These are phyloP conservation scores for Suillus sp. DNA, from an alignment of 768 basidiomycete genomes.

Conservation along the genomic window DNA sequence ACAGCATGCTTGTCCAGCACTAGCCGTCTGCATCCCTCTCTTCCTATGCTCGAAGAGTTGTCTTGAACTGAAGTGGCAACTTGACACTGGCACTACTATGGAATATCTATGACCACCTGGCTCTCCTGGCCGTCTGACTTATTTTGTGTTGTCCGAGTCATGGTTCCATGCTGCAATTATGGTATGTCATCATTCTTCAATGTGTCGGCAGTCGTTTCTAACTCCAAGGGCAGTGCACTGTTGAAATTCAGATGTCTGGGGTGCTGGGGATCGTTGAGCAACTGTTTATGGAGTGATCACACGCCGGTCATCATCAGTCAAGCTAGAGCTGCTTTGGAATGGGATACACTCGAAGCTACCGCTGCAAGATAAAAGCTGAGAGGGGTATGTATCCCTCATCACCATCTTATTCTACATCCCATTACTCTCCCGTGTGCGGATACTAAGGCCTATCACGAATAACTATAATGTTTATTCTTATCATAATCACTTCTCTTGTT, in stretches of 20 bases:
- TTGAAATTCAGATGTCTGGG: neutral
- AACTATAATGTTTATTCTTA: slow-evolving; percentile 17
- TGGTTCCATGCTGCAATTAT: neutral
- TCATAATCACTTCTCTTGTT: slow-evolving; percentile 14
- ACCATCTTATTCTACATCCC: neutral
- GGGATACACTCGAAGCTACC: neutral
- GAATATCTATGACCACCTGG: neutral
- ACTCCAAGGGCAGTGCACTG: neutral
- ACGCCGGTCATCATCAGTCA: neutral
- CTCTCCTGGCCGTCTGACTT: neutral
- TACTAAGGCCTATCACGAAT: neutral
- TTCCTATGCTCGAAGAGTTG: neutral
- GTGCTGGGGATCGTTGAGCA: neutral
- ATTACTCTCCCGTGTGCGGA: neutral
- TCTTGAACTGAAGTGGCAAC: neutral
- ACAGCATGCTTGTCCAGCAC: neutral
- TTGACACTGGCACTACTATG: neutral
- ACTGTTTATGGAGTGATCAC: neutral
- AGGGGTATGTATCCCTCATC: neutral
- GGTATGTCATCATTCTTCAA: neutral
- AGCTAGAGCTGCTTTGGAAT: neutral
- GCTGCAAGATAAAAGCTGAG: slow-evolving; percentile 4
- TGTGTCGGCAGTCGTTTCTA: neutral
- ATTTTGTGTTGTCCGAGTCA: neutral
- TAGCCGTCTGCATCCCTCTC: neutral